Conservation (phyloP, 108 stramenopile genomes). For the Fragilariopsis cylindrus region DNA sequence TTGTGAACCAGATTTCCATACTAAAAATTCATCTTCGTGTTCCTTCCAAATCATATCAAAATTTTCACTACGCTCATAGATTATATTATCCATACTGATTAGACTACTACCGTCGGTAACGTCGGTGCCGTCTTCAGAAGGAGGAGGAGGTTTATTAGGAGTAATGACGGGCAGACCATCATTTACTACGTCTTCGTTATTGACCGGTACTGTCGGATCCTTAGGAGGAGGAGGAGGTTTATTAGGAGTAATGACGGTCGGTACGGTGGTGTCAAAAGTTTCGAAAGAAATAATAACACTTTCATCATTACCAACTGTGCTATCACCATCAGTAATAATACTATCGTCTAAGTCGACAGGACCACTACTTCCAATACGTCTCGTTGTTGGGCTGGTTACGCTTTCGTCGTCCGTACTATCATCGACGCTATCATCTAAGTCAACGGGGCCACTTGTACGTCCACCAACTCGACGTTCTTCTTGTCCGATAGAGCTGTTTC, state of each 20-base stretch:
- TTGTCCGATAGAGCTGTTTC: no score
- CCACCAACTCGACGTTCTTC: no score
- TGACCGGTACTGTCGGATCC: no score
- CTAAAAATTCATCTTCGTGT: conserved; percentile 15
- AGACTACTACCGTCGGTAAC: not conserved
- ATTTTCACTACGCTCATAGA: not conserved
- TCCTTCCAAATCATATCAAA: not conserved
- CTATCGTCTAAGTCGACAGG: not conserved
- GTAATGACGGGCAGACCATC: no score
- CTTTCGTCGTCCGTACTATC: not conserved
- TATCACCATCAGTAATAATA: not conserved
- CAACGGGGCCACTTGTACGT: no score
- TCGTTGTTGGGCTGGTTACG: not conserved
- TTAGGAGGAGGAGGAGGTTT: no score
- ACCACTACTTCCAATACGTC: not conserved
- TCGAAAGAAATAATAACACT: not conserved
- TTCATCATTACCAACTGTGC: not conserved
- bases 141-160: no score
- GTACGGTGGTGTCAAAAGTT: not conserved
- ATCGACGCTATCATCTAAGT: not conserved
- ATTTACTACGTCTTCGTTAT: no score
- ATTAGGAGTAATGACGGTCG: not conserved
- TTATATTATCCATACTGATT: not conserved
- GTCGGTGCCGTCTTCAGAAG: no score
- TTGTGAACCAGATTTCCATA: not conserved